Evolutionary conservation across 768 basidiomycete species (phyloP).

Genomic region (Lepiota subincarnata): DNA sequence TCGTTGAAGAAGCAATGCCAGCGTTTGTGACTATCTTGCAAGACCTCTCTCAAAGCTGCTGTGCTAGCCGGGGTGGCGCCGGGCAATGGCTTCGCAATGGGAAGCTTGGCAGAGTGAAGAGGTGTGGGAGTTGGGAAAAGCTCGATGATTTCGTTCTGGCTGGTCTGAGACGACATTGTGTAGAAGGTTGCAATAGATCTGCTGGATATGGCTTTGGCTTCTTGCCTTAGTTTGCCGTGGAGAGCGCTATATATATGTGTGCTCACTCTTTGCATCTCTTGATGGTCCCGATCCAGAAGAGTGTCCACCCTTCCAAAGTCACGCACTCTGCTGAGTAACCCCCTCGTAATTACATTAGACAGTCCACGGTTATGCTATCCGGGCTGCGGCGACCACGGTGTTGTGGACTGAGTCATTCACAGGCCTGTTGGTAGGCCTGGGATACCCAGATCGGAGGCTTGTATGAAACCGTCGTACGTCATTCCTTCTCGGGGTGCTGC

Average conservation of each 20-base stretch:
- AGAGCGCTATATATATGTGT: background rate
- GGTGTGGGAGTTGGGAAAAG: conserved; percentile 4
- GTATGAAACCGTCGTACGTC: too few relatives aligned
- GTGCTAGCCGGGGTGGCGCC: conserved; percentile 36
- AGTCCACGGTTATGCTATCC: too few relatives aligned
- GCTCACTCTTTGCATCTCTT: background rate
- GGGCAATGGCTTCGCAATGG: conserved; percentile 18
- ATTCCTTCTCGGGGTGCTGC: too few relatives aligned
- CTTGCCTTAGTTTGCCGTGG: background rate
- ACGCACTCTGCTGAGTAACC: too few relatives aligned
- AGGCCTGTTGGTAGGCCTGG: too few relatives aligned
- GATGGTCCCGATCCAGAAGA: too few relatives aligned
- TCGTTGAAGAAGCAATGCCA: conserved; percentile 55
- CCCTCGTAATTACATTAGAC: too few relatives aligned
- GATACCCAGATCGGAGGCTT: too few relatives aligned
- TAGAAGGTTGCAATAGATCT: background rate
- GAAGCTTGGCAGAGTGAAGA: background rate
- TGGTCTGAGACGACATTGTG: background rate
- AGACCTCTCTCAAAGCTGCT: conserved; percentile 30
- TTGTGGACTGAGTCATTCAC: too few relatives aligned
- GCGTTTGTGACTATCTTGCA: conserved; percentile 49
- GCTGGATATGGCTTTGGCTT: background rate
- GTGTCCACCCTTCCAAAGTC: too few relatives aligned
- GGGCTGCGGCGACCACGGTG: too few relatives aligned
- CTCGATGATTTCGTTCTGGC: background rate